A percentile compares a stretch with the other conserved stretches of the same genome.
Conservation (phyloP, 371 early-diverging fungal species). For the Syncephalastrum racemosum region DNA sequence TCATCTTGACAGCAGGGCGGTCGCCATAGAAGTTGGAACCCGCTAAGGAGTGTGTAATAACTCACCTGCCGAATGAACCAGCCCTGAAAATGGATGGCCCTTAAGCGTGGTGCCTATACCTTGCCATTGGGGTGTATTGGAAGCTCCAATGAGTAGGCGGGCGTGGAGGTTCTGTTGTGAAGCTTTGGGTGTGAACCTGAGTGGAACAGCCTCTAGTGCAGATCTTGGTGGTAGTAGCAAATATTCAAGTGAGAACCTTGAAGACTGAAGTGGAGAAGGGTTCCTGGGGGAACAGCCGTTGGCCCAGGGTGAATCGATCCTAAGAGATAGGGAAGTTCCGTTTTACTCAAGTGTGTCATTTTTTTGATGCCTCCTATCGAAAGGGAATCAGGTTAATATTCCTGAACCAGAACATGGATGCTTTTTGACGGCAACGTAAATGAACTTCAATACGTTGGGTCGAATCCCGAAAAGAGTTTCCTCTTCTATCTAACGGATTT, state of each 20-base stretch:
- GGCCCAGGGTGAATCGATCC: constrained; percentile 66
- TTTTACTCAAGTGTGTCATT: constrained; percentile 29
- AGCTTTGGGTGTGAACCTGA: too few species aligned
- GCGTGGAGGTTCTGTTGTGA: constrained; percentile 57
- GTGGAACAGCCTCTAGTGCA: constrained; percentile 63
- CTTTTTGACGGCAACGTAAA: constrained; percentile 43
- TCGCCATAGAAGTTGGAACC: too few species aligned
- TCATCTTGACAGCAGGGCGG: too few species aligned
- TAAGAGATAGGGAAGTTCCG: constrained; percentile 59
- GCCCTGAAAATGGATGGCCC: constrained; percentile 75
- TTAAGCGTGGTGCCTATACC: constrained; percentile 69
- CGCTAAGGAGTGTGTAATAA: constrained; percentile 70
- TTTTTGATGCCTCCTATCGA: constrained; percentile 44
- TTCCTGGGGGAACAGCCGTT: constrained; percentile 57
- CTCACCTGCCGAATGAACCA: constrained; percentile 70
- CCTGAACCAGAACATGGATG: constrained; percentile 57
- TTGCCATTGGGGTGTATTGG: constrained; percentile 56
- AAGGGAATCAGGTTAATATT: constrained; percentile 69
- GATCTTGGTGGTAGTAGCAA: constrained; percentile 68
- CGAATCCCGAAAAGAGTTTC: too few species aligned
- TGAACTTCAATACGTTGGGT: too few species aligned
- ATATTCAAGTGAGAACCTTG: constrained; percentile 67
- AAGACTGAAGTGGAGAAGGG: constrained; percentile 64
- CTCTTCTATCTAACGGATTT: too few species aligned
- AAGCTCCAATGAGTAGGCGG: too few species aligned